phyloP scores from a whole-genome alignment of 2,329 filamentous ascomycete species.

The Didymella segeticola region DNA sequence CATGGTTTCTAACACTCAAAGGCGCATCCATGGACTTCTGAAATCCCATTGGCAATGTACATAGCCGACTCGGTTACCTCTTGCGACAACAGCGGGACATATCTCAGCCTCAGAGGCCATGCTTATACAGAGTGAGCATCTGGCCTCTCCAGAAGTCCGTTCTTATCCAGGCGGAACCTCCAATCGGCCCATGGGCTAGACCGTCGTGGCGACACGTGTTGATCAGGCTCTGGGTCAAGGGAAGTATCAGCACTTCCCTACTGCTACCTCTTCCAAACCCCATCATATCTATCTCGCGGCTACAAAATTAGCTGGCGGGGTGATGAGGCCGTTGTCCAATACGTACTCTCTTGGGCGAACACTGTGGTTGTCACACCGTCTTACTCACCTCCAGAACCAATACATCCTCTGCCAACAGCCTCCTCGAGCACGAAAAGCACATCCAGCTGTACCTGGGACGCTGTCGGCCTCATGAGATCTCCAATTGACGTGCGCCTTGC shows the following conservation, averaged over 20 bases:
- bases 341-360: too few species aligned
- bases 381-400: too few species aligned
- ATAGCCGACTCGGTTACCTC: conserved; percentile 16
- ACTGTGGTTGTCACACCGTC: too few species aligned
- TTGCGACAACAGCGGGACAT: conserved; percentile 1
- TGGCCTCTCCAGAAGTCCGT: background rate
- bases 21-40: conserved; percentile 4
- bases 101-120: background rate
- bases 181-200: conserved; percentile 2
- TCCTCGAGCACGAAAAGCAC: too few species aligned
- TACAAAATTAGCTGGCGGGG: background rate
- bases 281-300: background rate
- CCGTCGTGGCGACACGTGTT: background rate
- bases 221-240: conserved; percentile 6
- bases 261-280: background rate
- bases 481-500: too few species aligned
- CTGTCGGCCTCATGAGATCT: too few species aligned
- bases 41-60: conserved; percentile 1
- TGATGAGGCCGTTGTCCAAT: too few species aligned
- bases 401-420: too few species aligned
- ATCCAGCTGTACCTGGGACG: too few species aligned
- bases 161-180: background rate
- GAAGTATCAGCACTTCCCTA: conserved; percentile 2
- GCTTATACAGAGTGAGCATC: conserved; percentile 2
- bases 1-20: background rate